Evolutionary conservation across 306 rosid species (phyloP).

Genomic region (Dryas alaskensis): DNA sequence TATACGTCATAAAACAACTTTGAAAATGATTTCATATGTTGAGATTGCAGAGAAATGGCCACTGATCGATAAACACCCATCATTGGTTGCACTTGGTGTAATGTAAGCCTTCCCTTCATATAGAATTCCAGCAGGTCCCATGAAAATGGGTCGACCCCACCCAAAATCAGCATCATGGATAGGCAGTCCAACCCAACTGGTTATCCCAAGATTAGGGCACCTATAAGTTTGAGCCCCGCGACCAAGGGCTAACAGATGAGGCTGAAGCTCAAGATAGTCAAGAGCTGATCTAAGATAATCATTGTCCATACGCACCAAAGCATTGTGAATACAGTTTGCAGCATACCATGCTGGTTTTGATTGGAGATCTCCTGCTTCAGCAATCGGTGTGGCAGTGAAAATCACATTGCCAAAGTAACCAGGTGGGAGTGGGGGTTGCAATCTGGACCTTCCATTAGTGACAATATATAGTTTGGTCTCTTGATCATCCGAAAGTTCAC

Average conservation of each 20-base stretch:
- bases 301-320: conserved; percentile 51
- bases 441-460: conserved; percentile 61
- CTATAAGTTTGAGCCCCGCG: conserved; percentile 54
- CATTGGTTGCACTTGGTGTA: conserved; percentile 58
- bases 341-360: conserved; percentile 69
- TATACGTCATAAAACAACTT: not conserved
- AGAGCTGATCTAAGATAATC: conserved; percentile 61
- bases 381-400: conserved; percentile 54
- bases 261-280: conserved; percentile 58
- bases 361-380: conserved; percentile 55
- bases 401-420: conserved; percentile 64
- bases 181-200: conserved; percentile 69
- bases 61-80: conserved; percentile 31
- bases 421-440: conserved; percentile 59
- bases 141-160: conserved; percentile 74
- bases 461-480: conserved; percentile 56
- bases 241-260: conserved; percentile 54
- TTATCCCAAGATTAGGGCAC: conserved; percentile 64
- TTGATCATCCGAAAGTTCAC: conserved; percentile 53
- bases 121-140: conserved; percentile 73
- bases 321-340: conserved; percentile 55
- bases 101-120: conserved; percentile 56
- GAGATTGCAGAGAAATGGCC: not conserved
- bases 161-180: conserved; percentile 77
- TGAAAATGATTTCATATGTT: not conserved